Percentiles rank a stretch among this genome's conserved stretches.
phyloP scores from a whole-genome alignment of 331 rosid genomes.

The Erythrophleum ivorense region DNA sequence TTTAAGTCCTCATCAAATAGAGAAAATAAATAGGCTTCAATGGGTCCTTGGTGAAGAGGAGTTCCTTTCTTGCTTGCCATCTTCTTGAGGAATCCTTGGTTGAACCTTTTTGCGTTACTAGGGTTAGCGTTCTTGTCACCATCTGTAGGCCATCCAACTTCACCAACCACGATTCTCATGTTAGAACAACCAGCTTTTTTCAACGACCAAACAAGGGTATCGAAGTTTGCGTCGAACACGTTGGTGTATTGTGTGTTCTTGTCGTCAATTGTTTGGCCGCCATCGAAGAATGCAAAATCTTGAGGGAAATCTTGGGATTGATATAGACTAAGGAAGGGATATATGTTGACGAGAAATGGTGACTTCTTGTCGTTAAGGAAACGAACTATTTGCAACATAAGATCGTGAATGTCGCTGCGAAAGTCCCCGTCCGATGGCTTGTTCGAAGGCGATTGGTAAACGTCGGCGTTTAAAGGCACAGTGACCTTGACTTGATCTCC shows the following conservation, averaged over 20 bases:
- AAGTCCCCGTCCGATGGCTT: neutral
- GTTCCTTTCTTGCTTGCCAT: neutral
- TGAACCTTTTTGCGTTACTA: neutral
- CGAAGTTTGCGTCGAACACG: neutral
- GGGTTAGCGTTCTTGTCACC: slow-evolving; percentile 1
- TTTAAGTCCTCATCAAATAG: neutral
- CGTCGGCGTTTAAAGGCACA: neutral
- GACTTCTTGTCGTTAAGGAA: neutral
- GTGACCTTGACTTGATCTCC: slow-evolving; percentile 2
- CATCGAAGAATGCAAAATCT: neutral
- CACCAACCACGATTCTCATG: neutral
- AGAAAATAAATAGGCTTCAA: neutral
- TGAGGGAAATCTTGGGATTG: slow-evolving; percentile 11
- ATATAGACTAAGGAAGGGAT: neutral
- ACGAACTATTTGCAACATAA: neutral
- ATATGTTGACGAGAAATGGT: slow-evolving; percentile 10
- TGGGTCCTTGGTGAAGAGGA: neutral
- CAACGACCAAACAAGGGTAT: slow-evolving; percentile 5
- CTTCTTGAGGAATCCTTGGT: slow-evolving; percentile 9
- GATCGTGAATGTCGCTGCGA: neutral
- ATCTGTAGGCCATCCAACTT: neutral
- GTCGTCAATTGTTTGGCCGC: neutral
- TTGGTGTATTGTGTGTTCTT: neutral
- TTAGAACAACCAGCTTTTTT: neutral
- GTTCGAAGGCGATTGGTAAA: neutral